phyloP scores from a whole-genome alignment of 352 stramenopile genomes.

The Pelagophyceae sp. region DNA sequence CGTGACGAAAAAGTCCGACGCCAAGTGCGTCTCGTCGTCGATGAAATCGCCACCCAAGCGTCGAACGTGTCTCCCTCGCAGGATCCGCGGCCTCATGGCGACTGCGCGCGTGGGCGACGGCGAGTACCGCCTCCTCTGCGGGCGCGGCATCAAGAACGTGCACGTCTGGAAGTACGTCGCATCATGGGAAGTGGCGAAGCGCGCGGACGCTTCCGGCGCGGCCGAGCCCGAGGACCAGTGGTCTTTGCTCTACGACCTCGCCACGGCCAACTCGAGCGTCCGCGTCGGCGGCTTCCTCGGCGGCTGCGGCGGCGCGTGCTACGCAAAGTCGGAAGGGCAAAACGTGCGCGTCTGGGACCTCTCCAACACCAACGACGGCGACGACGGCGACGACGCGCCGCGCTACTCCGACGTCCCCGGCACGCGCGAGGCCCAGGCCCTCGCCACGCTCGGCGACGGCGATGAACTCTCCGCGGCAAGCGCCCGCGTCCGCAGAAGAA shows the following conservation, averaged over 20 bases:
- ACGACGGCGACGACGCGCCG: neutral
- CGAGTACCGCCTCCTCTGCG: slow-evolving; percentile 37
- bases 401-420: neutral
- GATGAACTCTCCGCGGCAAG: too few species aligned
- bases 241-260: neutral
- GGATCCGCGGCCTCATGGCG: slow-evolving; percentile 28
- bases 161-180: slow-evolving; percentile 27
- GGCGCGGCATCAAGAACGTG: slow-evolving; percentile 39
- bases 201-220: neutral
- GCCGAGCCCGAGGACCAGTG: neutral
- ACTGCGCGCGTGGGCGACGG: slow-evolving; percentile 15
- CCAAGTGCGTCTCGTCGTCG: too few species aligned
- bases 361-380: neutral
- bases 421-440: neutral
- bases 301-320: neutral
- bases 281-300: neutral
- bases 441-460: neutral
- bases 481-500: too few species aligned
- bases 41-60: too few species aligned
- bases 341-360: neutral
- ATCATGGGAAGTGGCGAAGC: too few species aligned
- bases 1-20: neutral
- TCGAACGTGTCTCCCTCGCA: too few species aligned
- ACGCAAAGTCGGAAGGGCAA: neutral
- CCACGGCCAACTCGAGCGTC: neutral